Evolutionary conservation across 2,329 filamentous ascomycete genomes (phyloP), one percentile per base, ranked within the genome.

Genomic region (Chalaropsis ovoidea): DNA sequence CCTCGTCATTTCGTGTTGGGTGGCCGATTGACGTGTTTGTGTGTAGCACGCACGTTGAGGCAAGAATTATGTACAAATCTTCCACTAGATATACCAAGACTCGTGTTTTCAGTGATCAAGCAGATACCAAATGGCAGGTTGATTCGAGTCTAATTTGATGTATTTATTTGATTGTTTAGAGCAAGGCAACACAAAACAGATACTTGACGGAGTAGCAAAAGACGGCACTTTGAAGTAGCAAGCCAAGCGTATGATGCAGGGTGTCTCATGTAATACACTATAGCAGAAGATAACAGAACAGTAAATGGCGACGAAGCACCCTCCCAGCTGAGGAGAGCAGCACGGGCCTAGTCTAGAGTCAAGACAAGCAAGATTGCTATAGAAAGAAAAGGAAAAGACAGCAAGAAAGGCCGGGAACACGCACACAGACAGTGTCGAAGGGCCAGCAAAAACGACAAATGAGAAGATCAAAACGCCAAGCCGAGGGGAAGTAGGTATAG

Each of bases 401-500:
- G 11, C 15, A 58, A 58, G 35, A 58, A 10, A 39, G 8, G 35
- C 35, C 35, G 35, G 35, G 1, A 39, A 39, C 8, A 19, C n/a
- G 4, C 3, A 35, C 17, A 58, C 52, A 27, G 31, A 22, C 24
- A 10, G 13, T 39, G 27, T 35, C 31, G 13, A 19, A 58, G 4
- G n/a, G 27, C 47, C n/a, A 42, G 47, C n/a, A 61, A 19, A 61
- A 49, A 47, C 10, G 52, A 41, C 13, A 41, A 27, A n/a, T 19
- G 45, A 22, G 45, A 54, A 41, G 19, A 63, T 39, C 13, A 58
- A 35, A 62, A 49, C 61, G 61, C 61, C 61, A 62, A 49, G n/a
- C 27, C 61, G 8, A 45, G 43, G 27, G 22, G 3, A 62, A 47
- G 41, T 35, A 62, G 41, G 27, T 27, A 31, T 62, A n/a, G 22